Evolutionary conservation across 2,329 filamentous ascomycete species (phyloP), one percentile per base, ranked within the genome.

Genomic region (Colletotrichum sp.): DNA sequence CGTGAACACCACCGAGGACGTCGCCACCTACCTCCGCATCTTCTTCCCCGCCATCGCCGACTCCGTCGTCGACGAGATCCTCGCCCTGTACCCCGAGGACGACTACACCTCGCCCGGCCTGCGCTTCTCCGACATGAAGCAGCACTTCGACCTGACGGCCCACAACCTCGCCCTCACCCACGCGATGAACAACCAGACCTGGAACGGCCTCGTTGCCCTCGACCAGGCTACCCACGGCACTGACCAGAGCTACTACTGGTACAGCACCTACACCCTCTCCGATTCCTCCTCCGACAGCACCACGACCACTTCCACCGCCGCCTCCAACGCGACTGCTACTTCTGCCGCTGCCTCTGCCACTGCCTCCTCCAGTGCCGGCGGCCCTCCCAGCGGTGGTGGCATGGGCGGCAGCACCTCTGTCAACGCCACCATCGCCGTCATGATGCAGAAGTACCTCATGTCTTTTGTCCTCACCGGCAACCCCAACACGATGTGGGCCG

Each of bases 1-100:
- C 54, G 86, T 89, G 61, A 81, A 79, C 7, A 87, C 84, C 1
- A 81, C 84, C n/a, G 78, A 78, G 2, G 81, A 82, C 38, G 82
- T 90, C 15, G 69, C 81, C 0, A 70, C 76, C 8, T 89, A 83
- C 77, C 76, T 90, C 7, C 76, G 76, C 12, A 66, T 65, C 34
- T 64, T 74, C 9, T 69, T 82, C 59, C 77, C 80, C 7, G 69
- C 69, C 33, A 75, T 78, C 18, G 51, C 64, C 33, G 66, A 75
- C 21, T 73, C 59, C 33, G 36, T 72, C 15, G 36, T 87, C 33
- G 75, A 84, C 16, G 86, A 87, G 77, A 83, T 90, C 62, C 78
- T 79, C 5, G 82, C 79, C 0, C 57, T 69, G n/a, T 69, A 69
- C 38, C 55, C 57, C 66, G 66, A 63, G 13, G 36, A 47, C 13